Evolutionary conservation across 1,284 basidiomycete species (phyloP), one percentile per base, ranked within the genome.

Genomic region (Trametes hirsuta): DNA sequence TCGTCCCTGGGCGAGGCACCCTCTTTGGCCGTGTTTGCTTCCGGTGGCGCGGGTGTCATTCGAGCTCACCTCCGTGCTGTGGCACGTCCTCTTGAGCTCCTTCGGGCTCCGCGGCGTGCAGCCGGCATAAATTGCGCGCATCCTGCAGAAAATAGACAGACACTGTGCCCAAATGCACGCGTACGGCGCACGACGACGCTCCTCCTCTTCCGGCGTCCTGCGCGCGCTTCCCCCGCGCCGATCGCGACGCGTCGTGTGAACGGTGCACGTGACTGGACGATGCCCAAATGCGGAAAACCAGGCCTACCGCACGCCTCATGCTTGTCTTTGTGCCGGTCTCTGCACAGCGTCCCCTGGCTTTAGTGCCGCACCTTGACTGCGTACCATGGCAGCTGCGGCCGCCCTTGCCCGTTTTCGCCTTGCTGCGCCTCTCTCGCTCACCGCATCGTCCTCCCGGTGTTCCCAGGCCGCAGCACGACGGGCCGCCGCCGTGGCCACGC

Each of bases 211-310:
- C 5, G 8, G 5, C 5, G 30, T 5, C 30, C 8, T 8, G 30
- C 30, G 30, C 22, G 47, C 34, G 47, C 40, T 40, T 12, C 45
- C 12, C 36, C 37, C 49, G 36, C 48, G 35, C 44, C 56, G 56
- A 58, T 58, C 56, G 56, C 56, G 56, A 39, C 49, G 56, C 56
- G 56, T 51, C 55, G 55, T 57, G 48, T 37, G 47, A 46, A 35
- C 24, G 21, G 2, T 10, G 25, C 56, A 58, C 56, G 56, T 58
- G 56, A 58, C 36, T 15, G 6, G 2, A 11, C 15, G 15, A 40
- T 36, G 15, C 22, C 53, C 49, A 46, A 52, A 58, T 44, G 22
- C 36, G 55, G 55, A 51, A 52, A 49, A 45, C 30, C 37, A 51
- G 35, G 39, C 15, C 14, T 35, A 25, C 50, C 40, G 34, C 50